phyloP scores from a whole-genome alignment of 805 yeast genomes.

The Ogataea trehalophila region DNA sequence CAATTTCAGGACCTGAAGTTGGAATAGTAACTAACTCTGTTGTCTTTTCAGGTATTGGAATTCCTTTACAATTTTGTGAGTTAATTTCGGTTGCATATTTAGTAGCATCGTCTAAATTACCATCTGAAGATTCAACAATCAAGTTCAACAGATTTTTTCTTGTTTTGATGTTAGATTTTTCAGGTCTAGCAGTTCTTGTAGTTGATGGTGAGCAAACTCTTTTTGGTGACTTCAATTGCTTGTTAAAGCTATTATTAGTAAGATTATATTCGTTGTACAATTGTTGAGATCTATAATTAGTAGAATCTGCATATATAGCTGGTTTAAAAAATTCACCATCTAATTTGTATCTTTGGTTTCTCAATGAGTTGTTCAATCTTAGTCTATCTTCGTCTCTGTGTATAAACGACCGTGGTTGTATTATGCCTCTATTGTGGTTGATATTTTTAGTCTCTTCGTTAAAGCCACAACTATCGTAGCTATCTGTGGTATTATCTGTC shows the following conservation, averaged over 20 bases:
- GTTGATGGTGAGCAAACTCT: slow-evolving; percentile 40
- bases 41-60: slow-evolving; percentile 53
- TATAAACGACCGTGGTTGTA: no score
- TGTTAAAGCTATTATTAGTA: neutral
- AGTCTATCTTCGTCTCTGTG: no score
- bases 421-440: no score
- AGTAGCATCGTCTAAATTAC: slow-evolving; percentile 58
- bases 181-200: slow-evolving; percentile 18
- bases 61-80: slow-evolving; percentile 55
- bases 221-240: slow-evolving; percentile 30
- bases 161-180: slow-evolving; percentile 31
- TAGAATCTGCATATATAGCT: slow-evolving; percentile 1
- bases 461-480: no score
- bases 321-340: neutral
- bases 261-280: neutral
- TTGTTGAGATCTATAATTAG: neutral
- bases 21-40: slow-evolving; percentile 61
- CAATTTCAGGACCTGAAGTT: slow-evolving; percentile 29
- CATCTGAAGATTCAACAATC: slow-evolving; percentile 59
- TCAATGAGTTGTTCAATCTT: neutral
- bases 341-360: slow-evolving; percentile 1
- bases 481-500: neutral
- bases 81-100: slow-evolving; percentile 66
- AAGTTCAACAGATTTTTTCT: slow-evolving; percentile 35
- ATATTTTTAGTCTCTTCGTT: no score